Evolutionary conservation across 257 asterid genomes (phyloP).

Genomic region (Forsythia suspensa): DNA sequence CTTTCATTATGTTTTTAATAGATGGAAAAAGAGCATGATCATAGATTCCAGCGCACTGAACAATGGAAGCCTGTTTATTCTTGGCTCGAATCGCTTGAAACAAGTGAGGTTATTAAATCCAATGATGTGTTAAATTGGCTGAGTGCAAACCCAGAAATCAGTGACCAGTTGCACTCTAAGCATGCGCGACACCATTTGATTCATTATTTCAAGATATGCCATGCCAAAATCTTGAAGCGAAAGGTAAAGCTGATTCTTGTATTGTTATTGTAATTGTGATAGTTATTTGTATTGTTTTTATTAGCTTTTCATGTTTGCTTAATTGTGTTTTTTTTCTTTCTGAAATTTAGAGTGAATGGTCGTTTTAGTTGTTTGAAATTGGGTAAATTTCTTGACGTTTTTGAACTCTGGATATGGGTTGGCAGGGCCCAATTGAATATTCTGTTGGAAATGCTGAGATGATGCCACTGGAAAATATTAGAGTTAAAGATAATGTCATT

Average conservation of each 20-base stretch:
- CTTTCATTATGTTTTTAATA: not conserved
- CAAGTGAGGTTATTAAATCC: not conserved
- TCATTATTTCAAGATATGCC: not conserved
- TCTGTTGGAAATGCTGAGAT: not conserved
- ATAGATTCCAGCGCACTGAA: conserved; percentile 8
- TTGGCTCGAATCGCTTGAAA: not conserved
- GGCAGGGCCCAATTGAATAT: not conserved
- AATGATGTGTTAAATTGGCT: not conserved
- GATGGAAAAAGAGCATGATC: not conserved
- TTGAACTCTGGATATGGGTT: not conserved
- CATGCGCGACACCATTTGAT: not conserved
- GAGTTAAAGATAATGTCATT: not conserved
- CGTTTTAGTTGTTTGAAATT: not conserved
- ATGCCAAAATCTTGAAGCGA: conserved; percentile 1
- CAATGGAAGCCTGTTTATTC: conserved; percentile 4
- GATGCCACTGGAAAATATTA: not conserved
- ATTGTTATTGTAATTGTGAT: not conserved
- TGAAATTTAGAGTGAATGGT: not conserved
- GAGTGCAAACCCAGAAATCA: not conserved
- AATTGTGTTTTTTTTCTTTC: no score
- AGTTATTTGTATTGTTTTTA: not conserved
- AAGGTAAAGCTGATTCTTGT: not conserved
- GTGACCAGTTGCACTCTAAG: not conserved
- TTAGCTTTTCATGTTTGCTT: not conserved
- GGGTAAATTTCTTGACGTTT: not conserved